phyloP scores from a whole-genome alignment of 169 alveolate species.

The Plasmodium billcollinsi region DNA sequence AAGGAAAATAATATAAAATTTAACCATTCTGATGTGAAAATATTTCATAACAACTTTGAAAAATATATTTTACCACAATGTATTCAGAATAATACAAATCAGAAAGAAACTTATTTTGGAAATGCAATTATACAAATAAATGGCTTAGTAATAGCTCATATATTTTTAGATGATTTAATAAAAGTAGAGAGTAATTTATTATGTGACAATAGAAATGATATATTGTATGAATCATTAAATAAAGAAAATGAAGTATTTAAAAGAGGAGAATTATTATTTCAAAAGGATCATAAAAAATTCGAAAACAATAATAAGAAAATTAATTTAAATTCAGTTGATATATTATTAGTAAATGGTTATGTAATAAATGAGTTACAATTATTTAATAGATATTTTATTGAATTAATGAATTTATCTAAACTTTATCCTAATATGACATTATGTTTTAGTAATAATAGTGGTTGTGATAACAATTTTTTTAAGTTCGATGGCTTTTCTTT shows the following conservation, averaged over 20 bases:
- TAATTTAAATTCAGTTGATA: slow-evolving; percentile 20
- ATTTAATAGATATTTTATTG: slow-evolving; percentile 52
- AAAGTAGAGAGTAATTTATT: slow-evolving; percentile 4
- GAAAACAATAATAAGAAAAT: background rate
- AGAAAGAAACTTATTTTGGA: slow-evolving; percentile 72
- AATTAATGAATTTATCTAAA: slow-evolving; percentile 43
- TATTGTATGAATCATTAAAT: background rate
- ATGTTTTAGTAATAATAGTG: slow-evolving; percentile 49
- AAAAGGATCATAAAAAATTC: slow-evolving; percentile 17
- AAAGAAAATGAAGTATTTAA: background rate
- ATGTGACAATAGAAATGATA: background rate
- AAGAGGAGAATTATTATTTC: background rate
- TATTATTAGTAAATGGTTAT: slow-evolving; percentile 55
- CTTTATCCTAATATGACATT: slow-evolving; percentile 36
- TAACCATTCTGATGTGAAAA: background rate
- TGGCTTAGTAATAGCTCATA: background rate
- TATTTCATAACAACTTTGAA: slow-evolving; percentile 9
- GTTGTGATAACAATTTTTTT: slow-evolving; percentile 71
- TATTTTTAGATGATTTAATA: slow-evolving; percentile 56
- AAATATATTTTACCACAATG: slow-evolving; percentile 33
- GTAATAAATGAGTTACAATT: slow-evolving; percentile 40
- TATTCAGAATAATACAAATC: slow-evolving; percentile 48
- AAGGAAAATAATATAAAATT: background rate
- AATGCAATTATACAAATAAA: slow-evolving; percentile 12
- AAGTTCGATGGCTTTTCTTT: slow-evolving; percentile 75